Evolutionary conservation across 2,329 filamentous ascomycete species (phyloP).

Genomic region (Cryphonectria radicalis): DNA sequence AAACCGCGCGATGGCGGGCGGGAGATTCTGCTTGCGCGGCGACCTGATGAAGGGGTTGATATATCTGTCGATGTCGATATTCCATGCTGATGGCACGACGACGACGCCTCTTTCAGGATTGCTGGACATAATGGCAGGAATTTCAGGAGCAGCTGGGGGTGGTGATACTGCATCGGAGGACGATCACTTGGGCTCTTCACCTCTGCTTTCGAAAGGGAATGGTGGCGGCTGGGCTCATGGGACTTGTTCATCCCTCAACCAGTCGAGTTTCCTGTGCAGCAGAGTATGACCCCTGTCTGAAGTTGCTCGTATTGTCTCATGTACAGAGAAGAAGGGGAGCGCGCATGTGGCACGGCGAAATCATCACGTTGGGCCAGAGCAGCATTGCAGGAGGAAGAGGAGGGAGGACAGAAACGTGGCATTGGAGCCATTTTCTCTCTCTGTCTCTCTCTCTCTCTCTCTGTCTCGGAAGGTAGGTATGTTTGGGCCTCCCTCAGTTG

Average conservation of each 20-base stretch:
- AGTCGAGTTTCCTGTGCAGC: neutral
- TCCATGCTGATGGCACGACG: constrained; percentile 40
- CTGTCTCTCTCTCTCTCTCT: neutral
- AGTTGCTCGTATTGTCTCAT: neutral
- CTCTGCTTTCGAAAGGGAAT: neutral
- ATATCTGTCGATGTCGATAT: constrained; percentile 78
- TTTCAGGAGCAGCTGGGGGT: neutral
- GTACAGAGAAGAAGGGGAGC: neutral
- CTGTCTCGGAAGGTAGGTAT: neutral
- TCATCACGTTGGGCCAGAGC: neutral
- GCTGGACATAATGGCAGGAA: constrained; percentile 1
- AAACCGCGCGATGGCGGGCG: constrained; percentile 68
- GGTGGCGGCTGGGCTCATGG: neutral
- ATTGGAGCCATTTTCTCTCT: neutral
- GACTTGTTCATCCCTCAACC: neutral
- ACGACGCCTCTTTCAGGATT: neutral
- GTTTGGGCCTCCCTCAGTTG: neutral
- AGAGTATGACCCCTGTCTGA: neutral
- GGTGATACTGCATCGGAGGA: neutral
- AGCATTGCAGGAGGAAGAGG: neutral
- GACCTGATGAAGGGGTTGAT: constrained; percentile 72
- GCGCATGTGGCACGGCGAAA: neutral
- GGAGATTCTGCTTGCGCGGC: constrained; percentile 67
- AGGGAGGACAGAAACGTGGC: neutral
- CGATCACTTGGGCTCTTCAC: neutral